Conservation (phyloP, 2,329 filamentous ascomycete species). For the Diaporthe sp. region DNA sequence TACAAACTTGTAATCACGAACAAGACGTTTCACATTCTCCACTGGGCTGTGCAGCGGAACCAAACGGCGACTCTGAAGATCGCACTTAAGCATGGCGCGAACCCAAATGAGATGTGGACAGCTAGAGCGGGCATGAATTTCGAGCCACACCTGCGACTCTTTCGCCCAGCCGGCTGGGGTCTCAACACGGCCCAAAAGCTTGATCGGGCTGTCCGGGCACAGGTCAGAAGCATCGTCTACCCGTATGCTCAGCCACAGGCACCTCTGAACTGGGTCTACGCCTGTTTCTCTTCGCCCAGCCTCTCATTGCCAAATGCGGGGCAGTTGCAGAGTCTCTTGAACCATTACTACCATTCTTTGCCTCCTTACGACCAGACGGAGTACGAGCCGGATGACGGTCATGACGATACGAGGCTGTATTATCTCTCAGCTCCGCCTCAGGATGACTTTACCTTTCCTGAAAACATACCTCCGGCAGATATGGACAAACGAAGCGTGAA, state of each 20-base stretch:
- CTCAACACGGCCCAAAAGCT: background rate
- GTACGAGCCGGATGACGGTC: background rate
- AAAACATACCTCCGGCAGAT: background rate
- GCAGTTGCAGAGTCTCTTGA: background rate
- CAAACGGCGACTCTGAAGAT: background rate
- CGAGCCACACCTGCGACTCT: accelerated
- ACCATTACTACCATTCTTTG: background rate
- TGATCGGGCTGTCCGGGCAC: background rate
- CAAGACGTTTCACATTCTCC: background rate
- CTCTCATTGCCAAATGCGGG: background rate
- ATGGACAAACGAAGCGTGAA: background rate
- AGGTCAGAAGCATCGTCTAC: background rate
- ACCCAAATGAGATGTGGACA: background rate
- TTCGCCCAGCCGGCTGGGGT: background rate
- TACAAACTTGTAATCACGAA: background rate
- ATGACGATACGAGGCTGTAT: background rate
- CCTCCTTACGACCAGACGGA: too few species aligned
- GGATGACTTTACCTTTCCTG: background rate
- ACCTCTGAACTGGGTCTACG: background rate
- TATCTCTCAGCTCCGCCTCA: background rate
- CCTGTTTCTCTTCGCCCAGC: background rate
- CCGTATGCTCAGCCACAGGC: background rate
- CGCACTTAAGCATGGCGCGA: background rate
- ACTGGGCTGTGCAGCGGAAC: background rate
- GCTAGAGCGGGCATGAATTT: background rate